A percentile compares a stretch with the other conserved stretches of the same genome.
Evolutionary conservation across 2,329 filamentous ascomycete genomes (phyloP).

Genomic region (Fusarium sp.): DNA sequence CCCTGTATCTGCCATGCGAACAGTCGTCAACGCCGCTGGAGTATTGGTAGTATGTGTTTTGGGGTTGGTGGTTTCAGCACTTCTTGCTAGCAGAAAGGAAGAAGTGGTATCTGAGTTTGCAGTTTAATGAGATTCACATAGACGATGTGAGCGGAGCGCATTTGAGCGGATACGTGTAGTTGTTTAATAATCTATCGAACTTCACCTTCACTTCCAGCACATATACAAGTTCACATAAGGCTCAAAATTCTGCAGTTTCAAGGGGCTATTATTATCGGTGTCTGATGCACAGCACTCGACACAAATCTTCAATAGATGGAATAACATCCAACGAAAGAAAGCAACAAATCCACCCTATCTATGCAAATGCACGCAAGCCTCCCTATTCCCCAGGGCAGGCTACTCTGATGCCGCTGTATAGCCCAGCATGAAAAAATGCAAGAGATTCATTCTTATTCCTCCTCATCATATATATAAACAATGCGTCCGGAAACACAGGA

Average conservation of each 20-base stretch:
- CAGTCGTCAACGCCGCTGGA: constrained; percentile 47
- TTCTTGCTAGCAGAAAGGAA: constrained; percentile 15
- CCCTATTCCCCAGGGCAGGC: background rate
- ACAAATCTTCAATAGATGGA: constrained; percentile 8
- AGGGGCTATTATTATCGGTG: constrained; percentile 17
- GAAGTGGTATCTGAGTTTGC: background rate
- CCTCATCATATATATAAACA: constrained; percentile 22
- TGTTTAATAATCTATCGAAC: background rate
- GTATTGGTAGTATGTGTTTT: constrained; percentile 47
- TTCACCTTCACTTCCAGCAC: background rate
- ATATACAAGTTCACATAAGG: background rate
- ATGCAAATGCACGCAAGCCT: constrained; percentile 42
- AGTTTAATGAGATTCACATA: background rate
- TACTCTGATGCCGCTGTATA: constrained; percentile 8
- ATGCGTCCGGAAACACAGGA: constrained; percentile 19
- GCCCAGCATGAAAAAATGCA: constrained; percentile 24
- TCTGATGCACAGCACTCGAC: constrained; percentile 21
- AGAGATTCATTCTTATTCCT: constrained; percentile 29
- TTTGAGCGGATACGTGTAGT: background rate
- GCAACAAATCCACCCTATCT: constrained; percentile 34
- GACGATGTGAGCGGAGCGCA: background rate
- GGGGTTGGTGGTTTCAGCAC: constrained; percentile 39
- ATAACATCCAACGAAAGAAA: constrained; percentile 20
- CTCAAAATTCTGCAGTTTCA: constrained; percentile 4
- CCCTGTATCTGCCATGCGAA: constrained; percentile 46